Conservation (phyloP, 306 rosid genomes). For the Quercus ilex region DNA sequence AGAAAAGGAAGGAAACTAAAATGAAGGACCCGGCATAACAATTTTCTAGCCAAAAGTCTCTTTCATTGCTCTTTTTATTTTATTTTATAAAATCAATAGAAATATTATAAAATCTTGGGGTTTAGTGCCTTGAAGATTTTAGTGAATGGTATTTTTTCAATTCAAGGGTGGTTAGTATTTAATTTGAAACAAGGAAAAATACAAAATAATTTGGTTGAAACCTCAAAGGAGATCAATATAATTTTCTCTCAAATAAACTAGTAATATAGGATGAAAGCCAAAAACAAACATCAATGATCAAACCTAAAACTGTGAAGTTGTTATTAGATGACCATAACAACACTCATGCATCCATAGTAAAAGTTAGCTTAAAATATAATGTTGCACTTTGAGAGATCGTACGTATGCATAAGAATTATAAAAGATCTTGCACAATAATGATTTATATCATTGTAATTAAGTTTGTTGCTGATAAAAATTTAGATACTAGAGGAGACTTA, state of each 20-base stretch:
- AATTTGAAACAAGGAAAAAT: too few relatives aligned
- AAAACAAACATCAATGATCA: not conserved
- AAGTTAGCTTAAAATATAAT: not conserved
- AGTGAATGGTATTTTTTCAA: too few relatives aligned
- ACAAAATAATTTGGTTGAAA: too few relatives aligned
- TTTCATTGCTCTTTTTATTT: too few relatives aligned
- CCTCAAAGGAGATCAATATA: too few relatives aligned
- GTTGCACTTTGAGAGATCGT: not conserved
- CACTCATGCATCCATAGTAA: not conserved
- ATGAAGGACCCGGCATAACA: too few relatives aligned
- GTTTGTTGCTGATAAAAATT: not conserved
- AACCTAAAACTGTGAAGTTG: not conserved
- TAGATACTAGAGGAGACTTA: constrained; percentile 10
- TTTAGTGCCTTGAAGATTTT: too few relatives aligned
- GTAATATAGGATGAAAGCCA: not conserved
- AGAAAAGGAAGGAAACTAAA: too few relatives aligned
- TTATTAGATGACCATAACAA: not conserved
- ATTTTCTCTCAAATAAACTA: not conserved
- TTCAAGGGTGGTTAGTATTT: too few relatives aligned
- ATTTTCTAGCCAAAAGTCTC: too few relatives aligned
- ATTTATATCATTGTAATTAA: not conserved
- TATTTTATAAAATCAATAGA: too few relatives aligned
- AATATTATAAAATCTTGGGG: too few relatives aligned
- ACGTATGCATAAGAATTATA: not conserved
- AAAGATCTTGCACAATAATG: not conserved